Percentiles rank a stretch among this genome's conserved stretches.
Conservation (phyloP, 768 basidiomycete species). For the Suillus paluster region DNA sequence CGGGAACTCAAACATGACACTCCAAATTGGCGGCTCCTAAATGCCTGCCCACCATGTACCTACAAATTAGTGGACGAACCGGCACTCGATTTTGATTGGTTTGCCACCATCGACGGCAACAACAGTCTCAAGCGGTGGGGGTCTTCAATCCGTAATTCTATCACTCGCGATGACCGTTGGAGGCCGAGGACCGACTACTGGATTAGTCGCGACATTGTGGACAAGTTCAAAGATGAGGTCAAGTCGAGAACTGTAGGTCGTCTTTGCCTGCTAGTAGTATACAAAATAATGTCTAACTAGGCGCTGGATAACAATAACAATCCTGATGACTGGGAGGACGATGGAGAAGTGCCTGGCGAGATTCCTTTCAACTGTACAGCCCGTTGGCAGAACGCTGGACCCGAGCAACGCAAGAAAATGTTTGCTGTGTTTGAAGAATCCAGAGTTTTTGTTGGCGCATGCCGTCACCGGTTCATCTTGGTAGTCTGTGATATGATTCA, state of each 20-base stretch:
- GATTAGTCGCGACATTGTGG: background rate
- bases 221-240: slow-evolving; percentile 6
- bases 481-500: background rate
- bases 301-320: background rate
- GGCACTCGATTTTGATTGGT: background rate
- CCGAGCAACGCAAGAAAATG: slow-evolving; percentile 1
- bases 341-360: background rate
- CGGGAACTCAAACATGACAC: slow-evolving; percentile 7
- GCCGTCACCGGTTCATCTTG: background rate
- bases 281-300: too few species aligned
- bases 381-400: slow-evolving; percentile 2
- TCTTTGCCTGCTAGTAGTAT: too few species aligned
- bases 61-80: slow-evolving; percentile 10
- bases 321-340: background rate
- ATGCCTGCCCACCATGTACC: slow-evolving; percentile 13
- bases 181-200: background rate
- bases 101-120: slow-evolving; percentile 6
- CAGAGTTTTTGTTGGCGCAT: background rate
- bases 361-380: background rate
- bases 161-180: background rate
- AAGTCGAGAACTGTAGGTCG: background rate
- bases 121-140: background rate
- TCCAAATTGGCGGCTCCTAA: slow-evolving; percentile 15
- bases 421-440: slow-evolving; percentile 3
- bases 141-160: background rate